Evolutionary conservation across 2,329 filamentous ascomycete species (phyloP), one percentile per base, ranked within the genome.

Genomic region (Huntiella moniliformis): DNA sequence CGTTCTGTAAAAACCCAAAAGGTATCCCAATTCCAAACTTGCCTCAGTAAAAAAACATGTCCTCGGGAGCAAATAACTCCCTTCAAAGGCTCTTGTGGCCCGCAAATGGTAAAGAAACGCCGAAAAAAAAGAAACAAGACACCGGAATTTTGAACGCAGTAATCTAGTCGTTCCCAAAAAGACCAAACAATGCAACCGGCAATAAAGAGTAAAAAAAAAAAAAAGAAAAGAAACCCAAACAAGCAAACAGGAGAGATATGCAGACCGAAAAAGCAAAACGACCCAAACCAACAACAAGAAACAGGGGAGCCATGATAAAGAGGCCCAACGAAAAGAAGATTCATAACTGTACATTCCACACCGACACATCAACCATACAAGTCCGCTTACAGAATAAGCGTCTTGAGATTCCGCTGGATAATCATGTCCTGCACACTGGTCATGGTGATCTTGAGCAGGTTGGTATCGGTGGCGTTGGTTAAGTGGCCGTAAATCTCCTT

Each of bases 391-490:
- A 82, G 65, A 56, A 87, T 83, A 56, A 86, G 66, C 62, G 80
- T 79, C 63, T 84, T 82, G 47, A 87, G 68, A 59, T 86, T 86
- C 58, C 79, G 79, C 62, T 86, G 81, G 56, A 86, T 84, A 55
- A 86, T 83, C 77, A 85, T 88, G 60, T 88, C 82, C 62, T 88
- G 82, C 46, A 88, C 82, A 8, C 80, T 84, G 52, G 74, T 71
- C 83, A 88, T 88, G 35, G 83, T 88, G 52, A 85, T 84, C 64
- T 86, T 87, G 53, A 88, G 69, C 51, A 88, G 63, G 57, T 84
- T 85, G 32, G 82, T 76, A 54, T 75, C 72, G 43, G 71, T 76
- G 6, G 72, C 72, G 52, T 74, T 75, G 40, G 72, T 75, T 46
- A 75, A 74, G 57, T 76, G 71, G 39, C 71, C 71, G 54, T 75